phyloP scores from a whole-genome alignment of 352 stramenopile genomes.

The Pythium folliculosum region DNA sequence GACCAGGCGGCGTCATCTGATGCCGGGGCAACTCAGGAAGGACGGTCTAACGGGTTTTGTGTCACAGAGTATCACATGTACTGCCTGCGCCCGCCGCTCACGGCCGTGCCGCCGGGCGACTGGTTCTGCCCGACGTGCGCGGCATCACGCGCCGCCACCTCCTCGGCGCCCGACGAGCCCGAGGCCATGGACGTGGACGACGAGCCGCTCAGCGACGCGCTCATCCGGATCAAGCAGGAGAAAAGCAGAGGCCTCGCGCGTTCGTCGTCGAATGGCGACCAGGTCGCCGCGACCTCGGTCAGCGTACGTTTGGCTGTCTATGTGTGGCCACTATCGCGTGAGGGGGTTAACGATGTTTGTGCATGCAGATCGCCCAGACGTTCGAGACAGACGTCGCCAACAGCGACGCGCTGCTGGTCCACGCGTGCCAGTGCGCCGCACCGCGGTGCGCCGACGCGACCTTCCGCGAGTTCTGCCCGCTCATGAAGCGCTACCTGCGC shows the following conservation, averaged over 20 bases:
- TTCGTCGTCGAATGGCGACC: background rate
- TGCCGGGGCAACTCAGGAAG: too few species aligned
- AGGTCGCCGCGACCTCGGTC: slow-evolving; percentile 14
- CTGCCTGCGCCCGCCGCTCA: slow-evolving; percentile 54
- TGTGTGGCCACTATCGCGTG: background rate
- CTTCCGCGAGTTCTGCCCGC: slow-evolving; percentile 48
- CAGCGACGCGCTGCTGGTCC: slow-evolving; percentile 57
- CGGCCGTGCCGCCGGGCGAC: slow-evolving; percentile 40
- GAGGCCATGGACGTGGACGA: slow-evolving; percentile 25
- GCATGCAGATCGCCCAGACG: slow-evolving; percentile 40
- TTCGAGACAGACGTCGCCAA: slow-evolving; percentile 43
- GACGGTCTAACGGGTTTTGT: too few species aligned
- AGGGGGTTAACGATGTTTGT: background rate
- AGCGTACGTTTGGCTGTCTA: slow-evolving; percentile 15
- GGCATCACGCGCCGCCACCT: background rate
- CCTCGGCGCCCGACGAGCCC: background rate
- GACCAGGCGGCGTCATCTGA: too few species aligned
- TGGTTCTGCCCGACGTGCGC: slow-evolving; percentile 65
- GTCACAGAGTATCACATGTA: slow-evolving; percentile 58
- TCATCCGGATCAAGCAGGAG: slow-evolving; percentile 19
- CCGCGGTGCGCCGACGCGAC: slow-evolving; percentile 38
- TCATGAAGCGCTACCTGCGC: slow-evolving; percentile 73
- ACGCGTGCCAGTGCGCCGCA: slow-evolving; percentile 61
- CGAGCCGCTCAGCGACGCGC: slow-evolving; percentile 7
- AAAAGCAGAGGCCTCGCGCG: background rate